These are phyloP conservation scores for Saccharomyces mikatae DNA, from an alignment of 805 yeast genomes.

Conservation along the genomic window DNA sequence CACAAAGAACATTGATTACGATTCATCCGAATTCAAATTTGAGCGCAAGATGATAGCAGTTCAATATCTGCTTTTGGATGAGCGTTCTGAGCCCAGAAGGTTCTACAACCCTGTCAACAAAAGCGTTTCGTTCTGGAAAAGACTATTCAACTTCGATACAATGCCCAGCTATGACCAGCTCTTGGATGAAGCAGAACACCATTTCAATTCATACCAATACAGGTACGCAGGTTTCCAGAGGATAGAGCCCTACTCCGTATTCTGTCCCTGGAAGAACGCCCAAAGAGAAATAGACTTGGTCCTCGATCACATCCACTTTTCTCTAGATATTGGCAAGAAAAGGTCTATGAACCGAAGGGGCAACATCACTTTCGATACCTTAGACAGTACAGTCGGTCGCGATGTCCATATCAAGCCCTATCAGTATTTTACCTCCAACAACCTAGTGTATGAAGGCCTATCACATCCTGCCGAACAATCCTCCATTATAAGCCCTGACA, in stretches of 20 bases:
- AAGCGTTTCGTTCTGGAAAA: not conserved
- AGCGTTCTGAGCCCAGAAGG: not conserved
- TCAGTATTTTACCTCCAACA: not conserved
- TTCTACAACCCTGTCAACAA: not conserved
- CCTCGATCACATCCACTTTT: not conserved
- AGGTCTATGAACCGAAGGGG: not conserved
- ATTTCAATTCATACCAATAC: not conserved
- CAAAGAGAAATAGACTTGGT: not conserved
- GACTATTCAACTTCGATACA: not conserved
- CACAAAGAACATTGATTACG: not conserved
- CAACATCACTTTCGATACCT: not conserved
- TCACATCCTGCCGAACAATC: not conserved
- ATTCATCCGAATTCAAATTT: not conserved
- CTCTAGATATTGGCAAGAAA: not conserved
- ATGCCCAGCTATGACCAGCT: not conserved
- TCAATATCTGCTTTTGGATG: not conserved
- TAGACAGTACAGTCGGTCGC: not conserved
- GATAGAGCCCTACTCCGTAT: not conserved
- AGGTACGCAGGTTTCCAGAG: not conserved
- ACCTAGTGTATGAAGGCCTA: not conserved
- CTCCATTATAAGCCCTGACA: not conserved
- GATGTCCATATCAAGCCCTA: not conserved
- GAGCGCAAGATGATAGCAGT: not conserved
- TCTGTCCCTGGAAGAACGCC: not conserved
- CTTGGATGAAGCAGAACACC: not conserved